A percentile compares a stretch with the other conserved stretches of the same genome.
Evolutionary conservation across 768 basidiomycete species (phyloP).

Genomic region (Grammothele lineata): DNA sequence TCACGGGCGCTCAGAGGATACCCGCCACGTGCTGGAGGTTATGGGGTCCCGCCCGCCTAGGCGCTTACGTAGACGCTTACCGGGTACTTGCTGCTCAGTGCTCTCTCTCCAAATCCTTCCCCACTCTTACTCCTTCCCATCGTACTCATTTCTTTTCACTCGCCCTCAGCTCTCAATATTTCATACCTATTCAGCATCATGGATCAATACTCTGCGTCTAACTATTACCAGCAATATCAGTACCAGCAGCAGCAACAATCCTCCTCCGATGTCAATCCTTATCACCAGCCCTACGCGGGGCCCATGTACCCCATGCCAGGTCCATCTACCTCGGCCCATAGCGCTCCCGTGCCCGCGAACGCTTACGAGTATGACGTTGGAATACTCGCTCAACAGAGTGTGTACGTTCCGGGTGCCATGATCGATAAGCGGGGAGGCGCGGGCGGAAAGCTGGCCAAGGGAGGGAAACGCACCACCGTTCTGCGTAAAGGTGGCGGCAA

Average conservation of each 20-base stretch:
- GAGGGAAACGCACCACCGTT: conserved; percentile 90
- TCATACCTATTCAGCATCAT: conserved; percentile 5
- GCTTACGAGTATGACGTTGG: conserved; percentile 93
- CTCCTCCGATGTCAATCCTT: conserved; percentile 65
- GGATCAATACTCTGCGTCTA: conserved; percentile 28
- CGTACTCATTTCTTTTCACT: conserved; percentile 1
- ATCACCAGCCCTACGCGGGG: conserved; percentile 76
- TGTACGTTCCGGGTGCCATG: conserved; percentile 89
- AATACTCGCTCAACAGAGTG: conserved; percentile 85
- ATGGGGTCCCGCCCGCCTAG: conserved; percentile 2
- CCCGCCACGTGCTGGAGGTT: conserved; percentile 6
- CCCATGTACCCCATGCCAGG: conserved; percentile 67
- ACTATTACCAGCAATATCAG: conserved; percentile 52
- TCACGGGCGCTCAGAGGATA: no score
- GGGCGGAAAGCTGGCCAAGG: conserved; percentile 82
- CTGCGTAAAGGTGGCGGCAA: conserved; percentile 93
- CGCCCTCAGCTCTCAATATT: conserved; percentile 1
- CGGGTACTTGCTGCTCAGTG: no score
- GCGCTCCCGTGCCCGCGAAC: conserved; percentile 79
- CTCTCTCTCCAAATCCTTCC: conserved; percentile 3
- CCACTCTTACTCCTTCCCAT: neutral
- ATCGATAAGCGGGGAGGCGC: conserved; percentile 84
- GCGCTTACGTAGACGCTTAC: no score
- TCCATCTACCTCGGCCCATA: conserved; percentile 59
- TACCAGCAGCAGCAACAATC: conserved; percentile 16